phyloP scores from a whole-genome alignment of 495 filamentous ascomycete species.

The Jackrogersella multiformis region DNA sequence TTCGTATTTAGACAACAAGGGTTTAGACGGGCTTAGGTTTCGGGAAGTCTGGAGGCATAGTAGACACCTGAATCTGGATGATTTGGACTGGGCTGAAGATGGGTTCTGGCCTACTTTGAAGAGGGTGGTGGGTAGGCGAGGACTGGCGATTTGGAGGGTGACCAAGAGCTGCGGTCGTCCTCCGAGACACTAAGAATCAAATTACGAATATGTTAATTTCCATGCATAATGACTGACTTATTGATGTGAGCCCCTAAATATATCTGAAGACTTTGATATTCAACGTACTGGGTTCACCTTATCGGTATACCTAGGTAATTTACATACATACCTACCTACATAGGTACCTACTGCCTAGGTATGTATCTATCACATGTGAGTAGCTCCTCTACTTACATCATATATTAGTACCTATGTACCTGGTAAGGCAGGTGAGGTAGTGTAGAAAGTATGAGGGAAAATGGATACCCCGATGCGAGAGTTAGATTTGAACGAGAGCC shows the following conservation, averaged over 20 bases:
- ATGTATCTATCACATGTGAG: not conserved
- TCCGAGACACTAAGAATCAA: conserved; percentile 12
- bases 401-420: not conserved
- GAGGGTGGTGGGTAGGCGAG: conserved; percentile 81
- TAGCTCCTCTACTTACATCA: no score
- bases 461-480: conserved; percentile 27
- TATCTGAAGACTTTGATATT: not conserved
- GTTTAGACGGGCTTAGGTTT: conserved; percentile 60
- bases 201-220: conserved; percentile 15
- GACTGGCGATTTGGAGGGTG: conserved; percentile 82
- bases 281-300: not conserved
- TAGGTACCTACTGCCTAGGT: not conserved
- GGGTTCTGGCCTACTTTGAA: conserved; percentile 78
- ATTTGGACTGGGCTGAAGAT: conserved; percentile 88
- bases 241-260: not conserved
- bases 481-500: not conserved
- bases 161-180: conserved; percentile 59
- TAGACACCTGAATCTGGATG: conserved; percentile 88
- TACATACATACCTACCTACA: no score
- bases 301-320: no score
- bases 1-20: conserved; percentile 61
- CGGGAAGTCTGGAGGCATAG: conserved; percentile 75
- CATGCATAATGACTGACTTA: not conserved
- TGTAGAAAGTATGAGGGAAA: conserved; percentile 1
- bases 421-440: no score